A percentile compares a stretch with the other conserved stretches of the same genome.
These are phyloP conservation scores for Nymphaea colorata DNA, from an alignment of 164 flowering plant species.

Conservation along the genomic window DNA sequence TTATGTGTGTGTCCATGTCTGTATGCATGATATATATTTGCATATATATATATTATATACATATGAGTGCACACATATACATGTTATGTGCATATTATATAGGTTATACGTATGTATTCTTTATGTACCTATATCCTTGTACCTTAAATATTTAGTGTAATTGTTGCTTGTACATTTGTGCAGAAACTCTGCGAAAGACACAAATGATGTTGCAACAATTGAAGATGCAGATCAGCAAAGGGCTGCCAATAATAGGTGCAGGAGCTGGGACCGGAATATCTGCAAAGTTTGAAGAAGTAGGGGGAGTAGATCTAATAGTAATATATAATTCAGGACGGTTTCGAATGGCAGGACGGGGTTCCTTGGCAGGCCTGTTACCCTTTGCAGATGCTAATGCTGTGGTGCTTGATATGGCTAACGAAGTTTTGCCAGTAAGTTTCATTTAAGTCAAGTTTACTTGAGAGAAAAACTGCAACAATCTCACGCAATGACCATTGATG, in stretches of 20 bases:
- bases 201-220: slow-evolving; percentile 39
- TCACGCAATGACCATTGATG: background rate
- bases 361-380: slow-evolving; percentile 87
- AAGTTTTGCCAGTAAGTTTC: slow-evolving; percentile 83
- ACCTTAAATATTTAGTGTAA: too few relatives aligned
- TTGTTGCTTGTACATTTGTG: background rate
- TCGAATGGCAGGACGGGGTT: slow-evolving; percentile 98
- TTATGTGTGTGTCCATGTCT: too few relatives aligned
- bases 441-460: background rate
- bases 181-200: slow-evolving; percentile 74
- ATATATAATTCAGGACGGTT: slow-evolving; percentile 94
- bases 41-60: too few relatives aligned
- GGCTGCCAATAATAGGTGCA: slow-evolving; percentile 81
- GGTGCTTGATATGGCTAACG: slow-evolving; percentile 96
- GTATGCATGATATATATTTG: too few relatives aligned
- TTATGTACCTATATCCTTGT: too few relatives aligned
- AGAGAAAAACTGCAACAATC: background rate
- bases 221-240: slow-evolving; percentile 50
- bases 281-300: slow-evolving; percentile 96
- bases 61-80: too few relatives aligned
- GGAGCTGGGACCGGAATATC: slow-evolving; percentile 99
- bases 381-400: slow-evolving; percentile 98
- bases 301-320: slow-evolving; percentile 86
- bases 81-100: too few relatives aligned
- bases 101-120: too few relatives aligned